Evolutionary conservation across 306 rosid species (phyloP).

Genomic region (Hippophae gyantsensis): DNA sequence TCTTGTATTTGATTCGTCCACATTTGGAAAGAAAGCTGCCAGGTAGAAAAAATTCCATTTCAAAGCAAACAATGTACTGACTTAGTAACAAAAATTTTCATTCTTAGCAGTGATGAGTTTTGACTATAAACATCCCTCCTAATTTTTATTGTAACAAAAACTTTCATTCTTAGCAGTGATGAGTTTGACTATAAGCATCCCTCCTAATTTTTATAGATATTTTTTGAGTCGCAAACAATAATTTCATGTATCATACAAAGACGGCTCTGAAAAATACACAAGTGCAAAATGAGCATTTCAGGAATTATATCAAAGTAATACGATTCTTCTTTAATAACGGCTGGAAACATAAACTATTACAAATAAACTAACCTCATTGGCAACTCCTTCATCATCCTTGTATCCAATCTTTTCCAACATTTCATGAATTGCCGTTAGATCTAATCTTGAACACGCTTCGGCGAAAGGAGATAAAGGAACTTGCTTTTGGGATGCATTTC

Average conservation of each 20-base stretch:
- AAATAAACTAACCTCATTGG: constrained; percentile 62
- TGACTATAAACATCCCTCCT: too few relatives aligned
- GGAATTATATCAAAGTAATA: not conserved
- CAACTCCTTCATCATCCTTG: constrained; percentile 96
- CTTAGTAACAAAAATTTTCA: not conserved
- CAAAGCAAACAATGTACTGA: not conserved
- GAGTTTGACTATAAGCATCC: too few relatives aligned
- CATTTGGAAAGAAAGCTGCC: constrained; percentile 95
- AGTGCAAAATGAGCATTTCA: not conserved
- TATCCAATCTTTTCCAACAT: constrained; percentile 75
- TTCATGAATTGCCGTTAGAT: constrained; percentile 89
- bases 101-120: not conserved
- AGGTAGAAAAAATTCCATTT: constrained; percentile 14
- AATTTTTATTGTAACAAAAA: not conserved
- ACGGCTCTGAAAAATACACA: too few relatives aligned
- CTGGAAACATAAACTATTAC: not conserved
- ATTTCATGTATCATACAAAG: too few relatives aligned
- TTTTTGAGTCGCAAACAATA: too few relatives aligned
- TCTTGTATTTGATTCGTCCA: constrained; percentile 98
- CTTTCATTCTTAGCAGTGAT: not conserved
- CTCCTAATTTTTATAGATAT: too few relatives aligned
- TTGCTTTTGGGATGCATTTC: constrained; percentile 46
- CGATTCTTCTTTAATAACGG: not conserved
- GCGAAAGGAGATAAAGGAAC: constrained; percentile 63
- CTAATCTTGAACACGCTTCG: constrained; percentile 87